Evolutionary conservation across 1,284 basidiomycete species (phyloP).

Genomic region (Tilletiopsis washingtonensis): DNA sequence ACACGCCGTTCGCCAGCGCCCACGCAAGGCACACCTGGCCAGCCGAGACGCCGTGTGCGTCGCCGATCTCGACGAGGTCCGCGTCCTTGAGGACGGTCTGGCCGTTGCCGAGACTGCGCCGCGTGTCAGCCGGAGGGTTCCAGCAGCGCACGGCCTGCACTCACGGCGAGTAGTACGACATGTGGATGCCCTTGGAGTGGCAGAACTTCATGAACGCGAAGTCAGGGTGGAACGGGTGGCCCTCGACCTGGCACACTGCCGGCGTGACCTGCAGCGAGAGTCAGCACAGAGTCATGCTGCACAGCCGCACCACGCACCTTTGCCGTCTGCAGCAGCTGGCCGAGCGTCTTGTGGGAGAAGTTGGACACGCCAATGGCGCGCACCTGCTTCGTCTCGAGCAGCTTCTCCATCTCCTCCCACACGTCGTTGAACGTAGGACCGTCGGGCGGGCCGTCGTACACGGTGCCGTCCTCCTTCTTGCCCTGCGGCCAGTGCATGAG

Average conservation of each 20-base stretch:
- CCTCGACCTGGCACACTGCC: constrained; percentile 37
- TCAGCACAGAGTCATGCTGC: no score
- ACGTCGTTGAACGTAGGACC: constrained; percentile 26
- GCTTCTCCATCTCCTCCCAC: constrained; percentile 38
- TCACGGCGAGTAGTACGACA: constrained; percentile 72
- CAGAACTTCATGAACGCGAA: constrained; percentile 63
- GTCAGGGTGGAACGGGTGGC: constrained; percentile 47
- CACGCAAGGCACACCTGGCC: constrained; percentile 61
- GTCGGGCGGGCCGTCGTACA: no score
- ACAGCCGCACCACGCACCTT: no score
- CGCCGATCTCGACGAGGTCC: constrained; percentile 59
- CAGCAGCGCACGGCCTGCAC: neutral
- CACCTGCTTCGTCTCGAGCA: constrained; percentile 33
- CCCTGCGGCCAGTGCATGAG: neutral
- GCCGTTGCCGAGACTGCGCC: constrained; percentile 58
- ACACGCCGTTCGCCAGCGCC: constrained; percentile 59
- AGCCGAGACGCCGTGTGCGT: constrained; percentile 54
- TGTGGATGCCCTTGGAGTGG: constrained; percentile 61
- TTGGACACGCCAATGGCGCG: constrained; percentile 57
- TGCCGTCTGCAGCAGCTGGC: constrained; percentile 22
- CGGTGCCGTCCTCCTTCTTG: no score
- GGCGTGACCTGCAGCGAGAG: no score
- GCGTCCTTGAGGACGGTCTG: constrained; percentile 66
- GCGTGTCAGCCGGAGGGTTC: neutral
- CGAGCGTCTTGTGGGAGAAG: constrained; percentile 25